Evolutionary conservation across 1,284 basidiomycete species (phyloP).

Genomic region (Leccinum fallax): DNA sequence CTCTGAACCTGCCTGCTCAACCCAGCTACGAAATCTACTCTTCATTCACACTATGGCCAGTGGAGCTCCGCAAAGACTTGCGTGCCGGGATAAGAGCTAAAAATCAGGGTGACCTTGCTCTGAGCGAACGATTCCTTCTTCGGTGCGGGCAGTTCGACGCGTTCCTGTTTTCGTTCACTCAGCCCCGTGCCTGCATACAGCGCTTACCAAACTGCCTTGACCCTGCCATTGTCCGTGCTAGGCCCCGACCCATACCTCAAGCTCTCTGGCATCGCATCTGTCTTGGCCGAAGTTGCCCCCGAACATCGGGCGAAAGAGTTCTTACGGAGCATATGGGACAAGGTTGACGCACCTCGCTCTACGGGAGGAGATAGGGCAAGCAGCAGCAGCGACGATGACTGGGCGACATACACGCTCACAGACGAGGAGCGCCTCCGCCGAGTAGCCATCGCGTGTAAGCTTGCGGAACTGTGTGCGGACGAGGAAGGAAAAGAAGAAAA

Average conservation of each 20-base stretch:
- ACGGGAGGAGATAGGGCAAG: constrained; percentile 5
- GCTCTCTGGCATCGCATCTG: constrained; percentile 68
- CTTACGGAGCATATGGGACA: constrained; percentile 47
- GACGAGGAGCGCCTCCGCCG: constrained; percentile 57
- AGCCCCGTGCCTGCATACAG: constrained; percentile 38
- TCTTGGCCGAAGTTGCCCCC: constrained; percentile 64
- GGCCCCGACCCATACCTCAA: constrained; percentile 62
- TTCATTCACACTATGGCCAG: constrained; percentile 60
- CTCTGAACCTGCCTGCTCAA: constrained; percentile 1
- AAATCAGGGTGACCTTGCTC: constrained; percentile 55
- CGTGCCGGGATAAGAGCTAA: constrained; percentile 67
- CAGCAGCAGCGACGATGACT: constrained; percentile 5
- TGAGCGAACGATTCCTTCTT: constrained; percentile 55
- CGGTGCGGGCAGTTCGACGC: constrained; percentile 49
- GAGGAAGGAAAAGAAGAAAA: constrained; percentile 53
- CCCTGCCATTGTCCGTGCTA: constrained; percentile 51
- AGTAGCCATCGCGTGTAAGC: constrained; percentile 65
- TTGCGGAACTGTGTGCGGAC: constrained; percentile 57
- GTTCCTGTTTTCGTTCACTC: constrained; percentile 4
- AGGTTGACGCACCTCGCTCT: constrained; percentile 5
- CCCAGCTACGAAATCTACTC: constrained; percentile 65
- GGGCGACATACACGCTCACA: constrained; percentile 35
- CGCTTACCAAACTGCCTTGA: constrained; percentile 62
- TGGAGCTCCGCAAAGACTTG: constrained; percentile 61
- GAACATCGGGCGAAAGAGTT: constrained; percentile 54